phyloP scores from a whole-genome alignment of 106 monocot species.

The Dactylorhiza incarnata region DNA sequence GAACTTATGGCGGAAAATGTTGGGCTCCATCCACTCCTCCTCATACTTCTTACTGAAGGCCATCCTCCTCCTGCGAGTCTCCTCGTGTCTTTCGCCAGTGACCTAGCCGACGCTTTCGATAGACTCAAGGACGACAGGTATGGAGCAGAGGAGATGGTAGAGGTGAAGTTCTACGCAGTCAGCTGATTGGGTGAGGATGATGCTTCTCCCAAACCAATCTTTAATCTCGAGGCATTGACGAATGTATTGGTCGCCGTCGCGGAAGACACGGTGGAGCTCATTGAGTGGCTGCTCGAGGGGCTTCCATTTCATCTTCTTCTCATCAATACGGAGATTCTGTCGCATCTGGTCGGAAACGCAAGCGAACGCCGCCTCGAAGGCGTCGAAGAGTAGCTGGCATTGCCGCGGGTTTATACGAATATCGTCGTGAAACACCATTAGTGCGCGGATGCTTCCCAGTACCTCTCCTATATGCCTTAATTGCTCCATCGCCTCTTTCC shows the following conservation, averaged over 20 bases:
- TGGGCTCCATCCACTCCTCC: slow-evolving; percentile 53
- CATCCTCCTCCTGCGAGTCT: slow-evolving; percentile 24
- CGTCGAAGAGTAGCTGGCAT: slow-evolving; percentile 51
- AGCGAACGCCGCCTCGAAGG: slow-evolving; percentile 38
- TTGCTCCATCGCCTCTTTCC: slow-evolving; percentile 84
- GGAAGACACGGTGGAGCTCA: slow-evolving; percentile 46
- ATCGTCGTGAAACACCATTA: slow-evolving; percentile 54
- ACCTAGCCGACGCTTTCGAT: slow-evolving; percentile 49
- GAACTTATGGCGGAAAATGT: slow-evolving; percentile 35
- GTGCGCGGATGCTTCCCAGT: slow-evolving; percentile 45
- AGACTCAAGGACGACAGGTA: slow-evolving; percentile 57
- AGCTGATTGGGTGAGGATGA: slow-evolving; percentile 26
- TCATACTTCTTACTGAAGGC: slow-evolving; percentile 48
- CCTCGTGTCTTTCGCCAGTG: slow-evolving; percentile 30
- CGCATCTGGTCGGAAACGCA: slow-evolving; percentile 32
- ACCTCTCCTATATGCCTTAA: slow-evolving; percentile 63
- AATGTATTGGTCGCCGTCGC: slow-evolving; percentile 52
- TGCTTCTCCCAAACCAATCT: too few relatives aligned
- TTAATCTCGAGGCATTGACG: slow-evolving; percentile 37
- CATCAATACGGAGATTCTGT: slow-evolving; percentile 36
- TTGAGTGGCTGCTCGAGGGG: slow-evolving; percentile 43
- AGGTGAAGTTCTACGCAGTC: slow-evolving; percentile 57
- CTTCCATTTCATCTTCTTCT: slow-evolving; percentile 59
- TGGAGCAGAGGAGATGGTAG: slow-evolving; percentile 54
- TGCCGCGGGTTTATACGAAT: slow-evolving; percentile 50